phyloP scores from a whole-genome alignment of 2,329 filamentous ascomycete genomes.

The Microcyclospora pomicola region DNA sequence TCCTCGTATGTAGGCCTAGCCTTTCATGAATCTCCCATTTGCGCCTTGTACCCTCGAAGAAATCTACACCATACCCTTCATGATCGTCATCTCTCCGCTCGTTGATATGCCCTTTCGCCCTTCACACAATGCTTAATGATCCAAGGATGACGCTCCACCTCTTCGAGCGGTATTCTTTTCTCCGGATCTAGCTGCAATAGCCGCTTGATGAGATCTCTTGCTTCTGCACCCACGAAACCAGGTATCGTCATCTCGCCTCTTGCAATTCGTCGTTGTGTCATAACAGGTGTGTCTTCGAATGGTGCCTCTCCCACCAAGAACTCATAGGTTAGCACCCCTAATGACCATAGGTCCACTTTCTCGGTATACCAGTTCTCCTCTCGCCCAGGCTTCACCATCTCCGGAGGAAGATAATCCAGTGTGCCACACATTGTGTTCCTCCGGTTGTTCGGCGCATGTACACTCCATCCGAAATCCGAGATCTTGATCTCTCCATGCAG shows the following conservation, averaged over 20 bases:
- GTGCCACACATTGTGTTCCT: constrained; percentile 94
- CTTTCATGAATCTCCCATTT: no score
- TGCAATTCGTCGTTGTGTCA: constrained; percentile 84
- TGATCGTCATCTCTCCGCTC: constrained; percentile 6
- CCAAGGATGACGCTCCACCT: constrained; percentile 86
- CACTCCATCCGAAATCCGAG: constrained; percentile 96
- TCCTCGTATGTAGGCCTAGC: no score
- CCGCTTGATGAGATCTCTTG: constrained; percentile 80
- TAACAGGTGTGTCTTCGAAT: constrained; percentile 87
- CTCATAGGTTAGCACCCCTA: constrained; percentile 91
- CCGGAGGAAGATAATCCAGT: constrained; percentile 89
- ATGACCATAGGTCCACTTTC: constrained; percentile 91
- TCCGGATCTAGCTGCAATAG: constrained; percentile 85
- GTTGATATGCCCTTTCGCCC: constrained; percentile 31
- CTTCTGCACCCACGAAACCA: constrained; percentile 78
- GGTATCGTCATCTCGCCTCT: constrained; percentile 87
- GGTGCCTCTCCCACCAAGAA: constrained; percentile 92
- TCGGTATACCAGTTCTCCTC: constrained; percentile 63
- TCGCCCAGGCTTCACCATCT: constrained; percentile 80
- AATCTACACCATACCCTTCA: no score
- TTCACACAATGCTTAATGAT: constrained; percentile 84
- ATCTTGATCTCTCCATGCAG: constrained; percentile 98
- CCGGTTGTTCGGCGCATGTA: constrained; percentile 89
- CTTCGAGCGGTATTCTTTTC: constrained; percentile 79
- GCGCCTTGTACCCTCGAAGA: no score